Conservation (phyloP, 139 green algal species). For the Picochlorum sp. region DNA sequence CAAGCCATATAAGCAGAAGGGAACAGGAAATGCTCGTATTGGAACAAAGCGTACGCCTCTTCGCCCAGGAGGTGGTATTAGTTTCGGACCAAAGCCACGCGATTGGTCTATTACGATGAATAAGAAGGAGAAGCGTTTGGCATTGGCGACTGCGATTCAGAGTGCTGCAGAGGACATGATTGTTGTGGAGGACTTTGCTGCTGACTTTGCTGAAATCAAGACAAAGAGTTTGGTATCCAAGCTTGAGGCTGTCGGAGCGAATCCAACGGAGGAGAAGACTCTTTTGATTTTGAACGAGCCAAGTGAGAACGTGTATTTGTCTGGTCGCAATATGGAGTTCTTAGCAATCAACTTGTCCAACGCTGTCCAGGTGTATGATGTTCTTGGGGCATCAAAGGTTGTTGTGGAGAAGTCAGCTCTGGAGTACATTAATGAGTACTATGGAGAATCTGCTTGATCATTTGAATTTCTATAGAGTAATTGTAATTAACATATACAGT, state of each 20-base stretch:
- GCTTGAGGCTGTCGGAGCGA: conserved; percentile 56
- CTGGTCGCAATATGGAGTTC: conserved; percentile 59
- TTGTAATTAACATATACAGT: too few species aligned
- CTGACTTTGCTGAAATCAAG: conserved; percentile 46
- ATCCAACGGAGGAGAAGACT: conserved; percentile 35
- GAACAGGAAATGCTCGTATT: conserved; percentile 82
- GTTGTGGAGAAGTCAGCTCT: conserved; percentile 78
- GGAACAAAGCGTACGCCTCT: conserved; percentile 78
- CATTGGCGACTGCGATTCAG: conserved; percentile 87
- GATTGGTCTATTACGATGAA: conserved; percentile 99
- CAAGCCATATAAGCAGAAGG: conserved; percentile 98
- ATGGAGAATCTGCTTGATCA: conserved; percentile 3
- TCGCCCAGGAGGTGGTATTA: conserved; percentile 84
- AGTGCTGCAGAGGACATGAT: conserved; percentile 72
- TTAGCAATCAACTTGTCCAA: conserved; percentile 47
- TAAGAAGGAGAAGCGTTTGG: conserved; percentile 95
- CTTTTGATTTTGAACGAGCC: conserved; percentile 39
- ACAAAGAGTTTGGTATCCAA: conserved; percentile 73
- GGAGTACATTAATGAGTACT: conserved; percentile 44
- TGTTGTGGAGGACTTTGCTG: conserved; percentile 67
- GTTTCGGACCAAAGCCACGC: conserved; percentile 95
- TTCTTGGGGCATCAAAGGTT: conserved; percentile 87
- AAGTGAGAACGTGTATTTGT: conserved; percentile 44
- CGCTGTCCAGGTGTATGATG: conserved; percentile 70
- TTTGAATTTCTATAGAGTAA: too few species aligned